These are phyloP conservation scores for Lentinula sp. DNA, from an alignment of 768 basidiomycete species.

Conservation along the genomic window DNA sequence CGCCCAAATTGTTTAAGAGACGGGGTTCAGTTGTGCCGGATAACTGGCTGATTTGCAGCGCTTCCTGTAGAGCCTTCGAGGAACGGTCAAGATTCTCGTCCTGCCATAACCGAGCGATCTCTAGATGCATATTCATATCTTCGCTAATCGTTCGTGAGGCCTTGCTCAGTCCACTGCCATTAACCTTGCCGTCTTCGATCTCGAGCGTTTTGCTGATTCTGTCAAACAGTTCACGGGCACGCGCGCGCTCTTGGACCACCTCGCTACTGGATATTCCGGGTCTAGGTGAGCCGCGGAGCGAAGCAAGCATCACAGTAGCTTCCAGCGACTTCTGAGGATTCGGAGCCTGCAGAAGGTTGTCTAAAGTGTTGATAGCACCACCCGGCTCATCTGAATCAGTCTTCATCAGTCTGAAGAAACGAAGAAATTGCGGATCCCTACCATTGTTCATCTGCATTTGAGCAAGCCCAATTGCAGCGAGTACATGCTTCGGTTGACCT, in stretches of 20 bases:
- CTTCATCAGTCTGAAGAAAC: not conserved
- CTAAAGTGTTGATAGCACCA: constrained; percentile 81
- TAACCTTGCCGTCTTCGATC: constrained; percentile 46
- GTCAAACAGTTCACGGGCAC: constrained; percentile 81
- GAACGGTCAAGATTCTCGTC: constrained; percentile 73
- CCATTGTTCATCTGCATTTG: constrained; percentile 84
- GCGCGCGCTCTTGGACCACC: constrained; percentile 58
- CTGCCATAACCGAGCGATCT: constrained; percentile 87
- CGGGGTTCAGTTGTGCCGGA: constrained; percentile 52
- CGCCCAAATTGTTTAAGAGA: constrained; percentile 77
- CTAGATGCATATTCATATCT: constrained; percentile 86
- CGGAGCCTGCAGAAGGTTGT: constrained; percentile 65
- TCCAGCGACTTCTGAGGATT: constrained; percentile 67
- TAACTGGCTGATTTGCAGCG: constrained; percentile 56
- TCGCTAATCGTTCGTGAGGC: constrained; percentile 53
- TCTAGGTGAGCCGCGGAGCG: constrained; percentile 77
- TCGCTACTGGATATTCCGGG: constrained; percentile 77
- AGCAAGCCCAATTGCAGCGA: constrained; percentile 80
- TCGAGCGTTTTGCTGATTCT: constrained; percentile 63
- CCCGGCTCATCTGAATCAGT: constrained; percentile 62
- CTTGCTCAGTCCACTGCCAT: constrained; percentile 32
- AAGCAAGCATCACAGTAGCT: constrained; percentile 85
- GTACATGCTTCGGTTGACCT: constrained; percentile 65
- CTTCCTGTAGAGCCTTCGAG: constrained; percentile 67
- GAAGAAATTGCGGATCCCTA: constrained; percentile 23